Evolutionary conservation across 495 filamentous ascomycete species (phyloP), one percentile per base, ranked within the genome.

Genomic region (Trichoderma parareesei): DNA sequence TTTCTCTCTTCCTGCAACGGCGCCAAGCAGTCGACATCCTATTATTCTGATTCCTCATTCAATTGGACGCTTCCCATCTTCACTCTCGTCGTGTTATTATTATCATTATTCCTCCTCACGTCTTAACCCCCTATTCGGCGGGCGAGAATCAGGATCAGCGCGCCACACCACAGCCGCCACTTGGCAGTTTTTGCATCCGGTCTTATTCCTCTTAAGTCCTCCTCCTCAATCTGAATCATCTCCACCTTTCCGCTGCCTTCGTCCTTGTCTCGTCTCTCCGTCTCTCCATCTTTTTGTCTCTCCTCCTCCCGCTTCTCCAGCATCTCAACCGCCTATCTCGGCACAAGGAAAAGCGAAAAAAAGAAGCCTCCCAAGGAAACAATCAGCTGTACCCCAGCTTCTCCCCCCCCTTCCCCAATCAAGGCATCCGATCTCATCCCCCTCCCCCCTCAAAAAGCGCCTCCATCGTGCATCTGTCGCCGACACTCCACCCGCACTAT

Each of bases 401-500:
- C 27, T 27, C 27, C 27, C 40, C 11, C 11, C 40, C 11, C 11
- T 41, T 11, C 40, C 40, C 40, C n/a, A n/a, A n/a, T 35, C 10
- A 37, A 57, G 53, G 53, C 53, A 37, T n/a, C 27, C 27, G 27
- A 27, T 27, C 27, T 27, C 27, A 27, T 27, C 33, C 33, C 53
- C 27, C 53, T 11, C 53, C 53, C 53, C 53, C 37, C 53, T 10
- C 53, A 57, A 35, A 35, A 20, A 2, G 27, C 27, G 27, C 27
- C 53, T 57, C 27, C 53, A 57, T 57, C 53, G 53, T 37, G 53
- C 14, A 18, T 14, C 53, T 18, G 20, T 37, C 33, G 20, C 53
- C 53, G 11, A 20, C 9, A 57, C 53, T 57, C 53, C 53, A 57
- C 53, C 20, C 53, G 27, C 53, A 57, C 53, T 33, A 55, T 18